Evolutionary conservation across 345 rosid genomes (phyloP), one percentile per base, ranked within the genome.

Genomic region (Sisymbrium irio): DNA sequence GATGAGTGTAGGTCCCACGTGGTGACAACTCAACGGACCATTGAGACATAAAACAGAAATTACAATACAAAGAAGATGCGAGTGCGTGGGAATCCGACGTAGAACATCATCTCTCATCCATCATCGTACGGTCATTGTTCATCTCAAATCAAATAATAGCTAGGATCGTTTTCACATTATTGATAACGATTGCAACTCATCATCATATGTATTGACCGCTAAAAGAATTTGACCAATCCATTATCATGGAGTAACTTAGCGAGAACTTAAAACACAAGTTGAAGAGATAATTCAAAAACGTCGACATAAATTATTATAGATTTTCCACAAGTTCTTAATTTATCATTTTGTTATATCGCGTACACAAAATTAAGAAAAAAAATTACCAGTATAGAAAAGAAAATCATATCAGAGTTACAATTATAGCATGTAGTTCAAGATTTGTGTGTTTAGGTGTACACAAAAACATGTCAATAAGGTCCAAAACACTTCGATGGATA

Each of bases 1-100:
- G 55, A 66, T 57, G 67, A n/a, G 42, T 25, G 41, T 19, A 53
- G 78, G 73, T 14, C 74, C 78, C 67, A 22, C 11, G 46, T 60
- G 62, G 39, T 49, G 73, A 75, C 69, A 67, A 44, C 73, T 67
- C 78, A 33, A 50, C 68, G 74, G 73, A 33, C 71, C 62, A 53
- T 55, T 54, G 35, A 27, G 58, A 75, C 73, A 75, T 58, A 49
- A 49, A 51, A 47, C 54, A 63, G 62, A 72, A 47, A 37, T 22
- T 42, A 42, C 47, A 6, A 42, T n/a, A 60, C 60, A 60, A 65
- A 55, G 25, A 55, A 36, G 47, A 14, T 32, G 62, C 36, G 71
- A 64, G 66, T 74, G 35, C 72, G 65, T 65, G 27, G 33, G 17
- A 75, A 67, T 67, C 78, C 56, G 57, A 60, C 74, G 69, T 41